These are phyloP conservation scores for Ambrosiella cleistominuta DNA, from an alignment of 2,329 filamentous ascomycete genomes.

Conservation along the genomic window DNA sequence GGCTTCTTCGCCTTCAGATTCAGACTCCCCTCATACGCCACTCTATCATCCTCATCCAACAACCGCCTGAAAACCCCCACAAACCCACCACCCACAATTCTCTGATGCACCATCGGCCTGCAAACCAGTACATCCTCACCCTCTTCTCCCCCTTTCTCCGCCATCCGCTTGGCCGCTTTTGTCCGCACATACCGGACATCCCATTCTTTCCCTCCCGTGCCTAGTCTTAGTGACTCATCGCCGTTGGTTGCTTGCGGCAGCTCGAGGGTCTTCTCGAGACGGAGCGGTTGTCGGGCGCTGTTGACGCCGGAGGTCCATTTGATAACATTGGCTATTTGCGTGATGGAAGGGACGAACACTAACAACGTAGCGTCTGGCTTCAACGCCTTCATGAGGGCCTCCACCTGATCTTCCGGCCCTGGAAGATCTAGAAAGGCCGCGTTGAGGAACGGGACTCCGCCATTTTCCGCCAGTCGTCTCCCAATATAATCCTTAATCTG, in stretches of 20 bases:
- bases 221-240: slow-evolving; percentile 27
- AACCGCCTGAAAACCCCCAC: slow-evolving; percentile 23
- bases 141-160: slow-evolving; percentile 13
- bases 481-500: slow-evolving; percentile 46
- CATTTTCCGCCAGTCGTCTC: slow-evolving; percentile 6
- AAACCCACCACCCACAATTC: slow-evolving; percentile 25
- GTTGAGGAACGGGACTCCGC: slow-evolving; percentile 43
- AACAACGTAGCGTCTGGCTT: slow-evolving; percentile 46
- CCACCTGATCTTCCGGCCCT: slow-evolving; percentile 31
- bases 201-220: slow-evolving; percentile 40
- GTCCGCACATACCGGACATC: slow-evolving; percentile 35
- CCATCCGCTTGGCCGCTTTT: slow-evolving; percentile 1
- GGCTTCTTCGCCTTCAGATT: background rate
- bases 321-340: slow-evolving; percentile 53
- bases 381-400: slow-evolving; percentile 37
- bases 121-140: slow-evolving; percentile 22
- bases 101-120: slow-evolving; percentile 25
- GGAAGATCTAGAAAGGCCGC: slow-evolving; percentile 62
- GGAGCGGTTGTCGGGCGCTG: slow-evolving; percentile 17
- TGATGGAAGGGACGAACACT: slow-evolving; percentile 61
- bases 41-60: slow-evolving; percentile 13
- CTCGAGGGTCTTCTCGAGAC: slow-evolving; percentile 43
- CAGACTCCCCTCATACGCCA: slow-evolving; percentile 5
- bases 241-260: slow-evolving; percentile 26
- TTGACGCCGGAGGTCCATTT: slow-evolving; percentile 20